A percentile compares a stretch with the other conserved stretches of the same genome.
phyloP scores from a whole-genome alignment of 352 stramenopile genomes.

The Phytophthora megakarya region DNA sequence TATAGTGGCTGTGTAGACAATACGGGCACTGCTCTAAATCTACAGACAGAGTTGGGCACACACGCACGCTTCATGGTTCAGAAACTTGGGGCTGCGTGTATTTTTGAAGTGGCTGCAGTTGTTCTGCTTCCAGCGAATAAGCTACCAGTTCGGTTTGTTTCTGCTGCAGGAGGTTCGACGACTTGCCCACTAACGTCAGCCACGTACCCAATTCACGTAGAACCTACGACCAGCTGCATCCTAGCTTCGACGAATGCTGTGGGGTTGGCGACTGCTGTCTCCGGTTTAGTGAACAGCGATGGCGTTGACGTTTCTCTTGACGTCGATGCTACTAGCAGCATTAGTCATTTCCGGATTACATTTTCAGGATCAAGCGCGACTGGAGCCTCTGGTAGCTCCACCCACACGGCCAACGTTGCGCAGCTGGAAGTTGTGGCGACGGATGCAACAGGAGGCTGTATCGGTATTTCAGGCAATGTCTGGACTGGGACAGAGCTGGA shows the following conservation, averaged over 20 bases:
- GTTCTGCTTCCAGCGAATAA: constrained; percentile 37
- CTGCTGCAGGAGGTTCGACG: constrained; percentile 1
- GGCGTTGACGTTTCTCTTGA: constrained; percentile 51
- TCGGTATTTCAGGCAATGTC: constrained; percentile 50
- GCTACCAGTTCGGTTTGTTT: constrained; percentile 45
- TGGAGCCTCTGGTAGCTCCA: constrained; percentile 24
- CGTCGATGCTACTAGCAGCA: constrained; percentile 42
- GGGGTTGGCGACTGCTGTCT: constrained; percentile 39
- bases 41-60: constrained; percentile 74
- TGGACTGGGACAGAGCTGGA: constrained; percentile 80
- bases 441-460: constrained; percentile 67
- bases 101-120: constrained; percentile 59
- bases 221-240: constrained; percentile 59
- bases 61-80: constrained; percentile 77
- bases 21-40: no score
- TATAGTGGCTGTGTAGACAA: constrained; percentile 60
- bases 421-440: constrained; percentile 52
- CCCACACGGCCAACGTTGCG: constrained; percentile 34
- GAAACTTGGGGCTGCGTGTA: constrained; percentile 44
- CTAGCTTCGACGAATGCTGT: constrained; percentile 33
- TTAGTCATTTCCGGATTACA: constrained; percentile 80
- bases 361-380: constrained; percentile 83
- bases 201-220: constrained; percentile 55
- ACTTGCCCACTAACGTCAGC: constrained; percentile 46
- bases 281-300: constrained; percentile 55